Conservation (phyloP, 805 yeast species). For the Cyberlindnera euphorbiiphila region DNA sequence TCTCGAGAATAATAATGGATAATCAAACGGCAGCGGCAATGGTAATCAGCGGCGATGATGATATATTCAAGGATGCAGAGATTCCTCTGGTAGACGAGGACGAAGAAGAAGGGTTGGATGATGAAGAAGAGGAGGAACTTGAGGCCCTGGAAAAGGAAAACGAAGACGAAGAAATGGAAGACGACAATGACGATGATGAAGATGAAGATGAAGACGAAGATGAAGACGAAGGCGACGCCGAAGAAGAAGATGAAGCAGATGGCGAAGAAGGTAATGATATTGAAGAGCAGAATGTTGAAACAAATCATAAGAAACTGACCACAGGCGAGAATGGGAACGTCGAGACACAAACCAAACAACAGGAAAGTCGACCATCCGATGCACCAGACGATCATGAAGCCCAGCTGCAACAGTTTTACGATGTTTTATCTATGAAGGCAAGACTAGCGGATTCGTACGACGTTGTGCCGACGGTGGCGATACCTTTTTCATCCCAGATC, state of each 20-base stretch:
- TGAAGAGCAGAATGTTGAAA: no score
- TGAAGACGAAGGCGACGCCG: constrained; percentile 18
- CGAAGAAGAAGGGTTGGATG: constrained; percentile 25
- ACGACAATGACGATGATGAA: constrained; percentile 29
- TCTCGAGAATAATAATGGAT: no score
- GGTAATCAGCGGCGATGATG: constrained; percentile 19
- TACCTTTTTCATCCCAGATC: constrained; percentile 75
- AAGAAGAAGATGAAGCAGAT: constrained; percentile 16
- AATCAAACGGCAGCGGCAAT: no score
- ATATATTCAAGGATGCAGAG: constrained; percentile 24
- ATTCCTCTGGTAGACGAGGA: constrained; percentile 26
- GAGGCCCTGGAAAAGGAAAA: constrained; percentile 21
- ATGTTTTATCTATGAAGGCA: constrained; percentile 41
- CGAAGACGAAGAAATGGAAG: constrained; percentile 29
- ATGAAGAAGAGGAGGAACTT: constrained; percentile 31
- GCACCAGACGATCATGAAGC: constrained; percentile 1
- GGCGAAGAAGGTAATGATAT: constrained; percentile 12
- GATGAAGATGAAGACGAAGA: constrained; percentile 25
- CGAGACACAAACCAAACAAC: neutral
- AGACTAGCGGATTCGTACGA: constrained; percentile 55
- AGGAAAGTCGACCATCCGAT: neutral
- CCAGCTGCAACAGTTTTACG: constrained; percentile 23
- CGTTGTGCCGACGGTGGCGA: constrained; percentile 80
- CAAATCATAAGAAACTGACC: no score
- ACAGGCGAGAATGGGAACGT: constrained; percentile 6